phyloP scores from a whole-genome alignment of 2,329 filamentous ascomycete genomes.

The Beauveria varroae region DNA sequence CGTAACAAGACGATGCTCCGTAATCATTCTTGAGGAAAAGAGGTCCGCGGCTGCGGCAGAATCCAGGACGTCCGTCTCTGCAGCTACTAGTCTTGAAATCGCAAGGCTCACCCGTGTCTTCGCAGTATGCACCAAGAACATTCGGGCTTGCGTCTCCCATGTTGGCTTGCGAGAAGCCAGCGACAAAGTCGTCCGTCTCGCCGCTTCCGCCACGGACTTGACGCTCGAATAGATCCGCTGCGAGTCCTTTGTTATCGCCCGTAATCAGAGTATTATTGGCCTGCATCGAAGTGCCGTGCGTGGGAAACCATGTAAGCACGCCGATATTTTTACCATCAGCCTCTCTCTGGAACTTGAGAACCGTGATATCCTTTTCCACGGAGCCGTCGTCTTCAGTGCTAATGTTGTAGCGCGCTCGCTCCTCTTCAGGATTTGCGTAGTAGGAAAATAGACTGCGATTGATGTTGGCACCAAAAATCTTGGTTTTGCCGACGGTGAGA shows the following conservation, averaged over 20 bases:
- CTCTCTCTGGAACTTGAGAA: constrained; percentile 65
- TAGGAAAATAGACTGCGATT: constrained; percentile 83
- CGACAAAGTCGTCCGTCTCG: constrained; percentile 64
- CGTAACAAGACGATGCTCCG: constrained; percentile 67
- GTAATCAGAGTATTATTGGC: constrained; percentile 85
- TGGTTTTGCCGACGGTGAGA: constrained; percentile 54
- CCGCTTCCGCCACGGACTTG: constrained; percentile 47
- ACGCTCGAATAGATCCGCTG: constrained; percentile 75
- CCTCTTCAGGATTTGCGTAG: constrained; percentile 67
- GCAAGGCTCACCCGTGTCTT: constrained; percentile 66
- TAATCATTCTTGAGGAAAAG: constrained; percentile 58
- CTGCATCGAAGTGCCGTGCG: constrained; percentile 83
- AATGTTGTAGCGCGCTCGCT: constrained; percentile 57
- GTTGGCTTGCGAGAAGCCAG: constrained; percentile 85
- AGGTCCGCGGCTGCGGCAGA: constrained; percentile 65
- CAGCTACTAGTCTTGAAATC: constrained; percentile 76
- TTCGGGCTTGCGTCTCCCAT: constrained; percentile 88
- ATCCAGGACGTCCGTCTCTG: constrained; percentile 53
- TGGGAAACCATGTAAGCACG: constrained; percentile 83
- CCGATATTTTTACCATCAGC: constrained; percentile 68
- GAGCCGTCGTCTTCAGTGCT: constrained; percentile 31
- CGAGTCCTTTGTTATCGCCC: constrained; percentile 90
- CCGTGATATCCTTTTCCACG: constrained; percentile 69
- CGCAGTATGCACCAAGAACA: constrained; percentile 74
- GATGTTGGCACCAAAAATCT: constrained; percentile 65